These are phyloP conservation scores for Vitis hybrid DNA, from an alignment of 177 flowering plant species.

Conservation along the genomic window DNA sequence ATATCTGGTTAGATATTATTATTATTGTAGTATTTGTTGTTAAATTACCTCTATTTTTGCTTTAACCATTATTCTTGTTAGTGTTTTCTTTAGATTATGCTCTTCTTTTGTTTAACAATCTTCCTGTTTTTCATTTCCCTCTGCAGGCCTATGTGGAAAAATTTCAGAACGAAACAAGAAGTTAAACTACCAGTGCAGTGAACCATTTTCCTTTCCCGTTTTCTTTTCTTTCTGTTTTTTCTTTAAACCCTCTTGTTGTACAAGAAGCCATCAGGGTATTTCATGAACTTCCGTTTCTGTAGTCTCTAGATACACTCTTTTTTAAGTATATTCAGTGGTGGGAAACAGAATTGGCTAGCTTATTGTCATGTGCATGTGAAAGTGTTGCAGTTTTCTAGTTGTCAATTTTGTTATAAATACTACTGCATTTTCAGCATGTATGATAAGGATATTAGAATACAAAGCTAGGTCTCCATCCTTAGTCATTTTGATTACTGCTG, in stretches of 20 bases:
- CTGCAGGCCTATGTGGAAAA: slow-evolving; percentile 45
- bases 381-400: background rate
- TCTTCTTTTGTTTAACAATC: background rate
- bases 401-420: background rate
- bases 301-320: background rate
- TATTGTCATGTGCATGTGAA: background rate
- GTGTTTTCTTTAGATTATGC: too few relatives aligned
- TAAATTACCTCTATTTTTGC: too few relatives aligned
- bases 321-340: background rate
- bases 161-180: slow-evolving; percentile 17
- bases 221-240: background rate
- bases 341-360: background rate
- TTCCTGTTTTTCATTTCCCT: background rate
- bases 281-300: background rate
- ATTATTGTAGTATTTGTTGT: too few relatives aligned
- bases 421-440: too few relatives aligned
- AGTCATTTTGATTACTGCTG: too few relatives aligned
- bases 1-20: background rate
- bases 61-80: too few relatives aligned
- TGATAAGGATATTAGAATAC: too few relatives aligned
- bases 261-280: background rate
- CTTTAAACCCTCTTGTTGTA: background rate
- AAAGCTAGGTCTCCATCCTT: too few relatives aligned
- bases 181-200: background rate
- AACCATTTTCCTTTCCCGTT: background rate